Conservation (phyloP, 2,329 filamentous ascomycete species). For the Escovopsis sp. region DNA sequence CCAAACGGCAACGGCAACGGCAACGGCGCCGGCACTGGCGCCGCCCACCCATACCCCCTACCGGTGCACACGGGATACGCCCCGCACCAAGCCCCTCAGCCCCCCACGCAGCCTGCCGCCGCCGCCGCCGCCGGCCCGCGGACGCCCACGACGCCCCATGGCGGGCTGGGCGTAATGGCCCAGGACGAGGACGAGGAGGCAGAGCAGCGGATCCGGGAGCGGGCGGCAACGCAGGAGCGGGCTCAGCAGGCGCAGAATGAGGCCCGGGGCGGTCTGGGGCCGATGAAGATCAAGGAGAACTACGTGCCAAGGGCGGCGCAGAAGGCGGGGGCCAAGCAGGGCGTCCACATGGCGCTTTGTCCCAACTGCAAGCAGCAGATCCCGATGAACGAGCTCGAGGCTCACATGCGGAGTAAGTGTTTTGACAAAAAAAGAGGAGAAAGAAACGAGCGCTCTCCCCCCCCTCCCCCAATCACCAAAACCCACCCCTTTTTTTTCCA, state of each 20-base stretch:
- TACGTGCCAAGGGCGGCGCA: conserved; percentile 77
- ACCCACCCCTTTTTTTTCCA: no score
- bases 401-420: conserved; percentile 73
- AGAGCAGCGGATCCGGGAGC: conserved; percentile 45
- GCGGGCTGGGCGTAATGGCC: no score
- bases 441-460: no score
- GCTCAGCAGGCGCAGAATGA: conserved; percentile 68
- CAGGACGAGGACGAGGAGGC: conserved; percentile 52
- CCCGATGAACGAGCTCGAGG: conserved; percentile 71
- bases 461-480: no score
- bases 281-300: conserved; percentile 86
- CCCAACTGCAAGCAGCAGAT: conserved; percentile 90
- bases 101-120: conserved; percentile 18
- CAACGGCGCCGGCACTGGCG: conserved; percentile 11
- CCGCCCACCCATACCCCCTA: conserved; percentile 23
- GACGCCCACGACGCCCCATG: no score
- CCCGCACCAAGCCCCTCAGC: conserved; percentile 18
- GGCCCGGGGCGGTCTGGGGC: conserved; percentile 48
- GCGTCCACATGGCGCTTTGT: conserved; percentile 57
- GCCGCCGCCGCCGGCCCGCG: conserved; percentile 20
- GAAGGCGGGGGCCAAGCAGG: conserved; percentile 49
- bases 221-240: conserved; percentile 42
- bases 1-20: conserved; percentile 33
- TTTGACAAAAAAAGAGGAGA: no score
- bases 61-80: conserved; percentile 29